Evolutionary conservation across 768 basidiomycete species (phyloP).

Genomic region (Termitomyces sp.): DNA sequence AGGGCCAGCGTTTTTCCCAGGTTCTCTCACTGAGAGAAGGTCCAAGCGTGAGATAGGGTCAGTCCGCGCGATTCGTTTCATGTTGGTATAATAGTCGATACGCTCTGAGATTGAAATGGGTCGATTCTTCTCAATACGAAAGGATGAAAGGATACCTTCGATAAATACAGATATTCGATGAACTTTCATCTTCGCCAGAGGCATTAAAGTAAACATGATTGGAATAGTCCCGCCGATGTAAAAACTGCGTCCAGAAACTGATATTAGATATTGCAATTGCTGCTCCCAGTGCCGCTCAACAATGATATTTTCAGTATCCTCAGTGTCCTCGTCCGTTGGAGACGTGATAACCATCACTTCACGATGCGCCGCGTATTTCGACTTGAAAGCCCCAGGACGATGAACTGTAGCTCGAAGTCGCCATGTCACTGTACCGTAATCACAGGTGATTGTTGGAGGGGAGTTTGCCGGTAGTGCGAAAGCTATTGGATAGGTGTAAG

Average conservation of each 20-base stretch:
- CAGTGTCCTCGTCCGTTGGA: constrained; percentile 81
- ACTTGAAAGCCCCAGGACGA: constrained; percentile 75
- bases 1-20: constrained; percentile 47
- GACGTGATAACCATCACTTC: constrained; percentile 73
- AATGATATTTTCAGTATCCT: constrained; percentile 74
- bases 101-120: constrained; percentile 46
- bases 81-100: constrained; percentile 73
- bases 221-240: constrained; percentile 81
- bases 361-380: constrained; percentile 61
- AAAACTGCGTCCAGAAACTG: constrained; percentile 70
- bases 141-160: constrained; percentile 56
- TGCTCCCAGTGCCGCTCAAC: constrained; percentile 91
- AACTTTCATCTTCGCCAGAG: constrained; percentile 78
- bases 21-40: constrained; percentile 57
- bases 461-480: constrained; percentile 78
- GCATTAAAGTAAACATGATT: constrained; percentile 75
- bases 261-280: constrained; percentile 78
- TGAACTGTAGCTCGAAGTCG: constrained; percentile 76
- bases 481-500: constrained; percentile 91
- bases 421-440: constrained; percentile 78
- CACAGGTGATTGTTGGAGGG: constrained; percentile 72
- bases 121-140: background rate
- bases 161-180: constrained; percentile 67
- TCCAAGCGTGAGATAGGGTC: constrained; percentile 58
- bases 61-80: constrained; percentile 61